Percentiles rank a stretch among this genome's conserved stretches.
Conservation (phyloP, 768 basidiomycete genomes). For the Pisolithus orientalis region DNA sequence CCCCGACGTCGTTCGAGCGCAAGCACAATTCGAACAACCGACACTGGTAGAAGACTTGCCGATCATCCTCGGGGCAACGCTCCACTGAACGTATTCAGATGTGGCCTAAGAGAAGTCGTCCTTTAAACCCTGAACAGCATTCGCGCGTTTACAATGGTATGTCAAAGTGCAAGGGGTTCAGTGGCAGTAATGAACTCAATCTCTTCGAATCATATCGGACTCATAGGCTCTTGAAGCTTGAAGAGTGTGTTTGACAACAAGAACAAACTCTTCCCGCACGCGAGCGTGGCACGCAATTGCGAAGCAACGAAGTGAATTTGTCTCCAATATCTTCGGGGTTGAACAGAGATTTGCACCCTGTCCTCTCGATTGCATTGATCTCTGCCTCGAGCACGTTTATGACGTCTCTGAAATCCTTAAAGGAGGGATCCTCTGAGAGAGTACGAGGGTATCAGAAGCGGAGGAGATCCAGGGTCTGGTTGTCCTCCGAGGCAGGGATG, state of each 20-base stretch:
- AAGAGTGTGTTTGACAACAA: too few relatives aligned
- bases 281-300: too few relatives aligned
- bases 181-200: constrained; percentile 19
- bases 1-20: background rate
- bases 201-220: constrained; percentile 7
- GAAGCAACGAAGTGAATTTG: too few relatives aligned
- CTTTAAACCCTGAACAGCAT: background rate
- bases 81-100: background rate
- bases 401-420: too few relatives aligned
- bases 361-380: too few relatives aligned
- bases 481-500: background rate
- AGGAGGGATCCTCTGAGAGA: background rate
- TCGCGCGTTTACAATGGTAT: too few relatives aligned
- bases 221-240: constrained; percentile 5
- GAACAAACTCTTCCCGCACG: too few relatives aligned
- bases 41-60: background rate
- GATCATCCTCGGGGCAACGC: background rate
- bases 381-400: too few relatives aligned
- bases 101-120: constrained; percentile 7
- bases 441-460: too few relatives aligned
- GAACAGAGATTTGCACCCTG: too few relatives aligned
- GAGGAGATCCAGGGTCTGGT: too few relatives aligned
- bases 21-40: background rate
- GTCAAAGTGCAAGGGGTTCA: constrained; percentile 16
- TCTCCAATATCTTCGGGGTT: background rate